Evolutionary conservation across 2,329 filamentous ascomycete species (phyloP).

Genomic region (Coniella vitis): DNA sequence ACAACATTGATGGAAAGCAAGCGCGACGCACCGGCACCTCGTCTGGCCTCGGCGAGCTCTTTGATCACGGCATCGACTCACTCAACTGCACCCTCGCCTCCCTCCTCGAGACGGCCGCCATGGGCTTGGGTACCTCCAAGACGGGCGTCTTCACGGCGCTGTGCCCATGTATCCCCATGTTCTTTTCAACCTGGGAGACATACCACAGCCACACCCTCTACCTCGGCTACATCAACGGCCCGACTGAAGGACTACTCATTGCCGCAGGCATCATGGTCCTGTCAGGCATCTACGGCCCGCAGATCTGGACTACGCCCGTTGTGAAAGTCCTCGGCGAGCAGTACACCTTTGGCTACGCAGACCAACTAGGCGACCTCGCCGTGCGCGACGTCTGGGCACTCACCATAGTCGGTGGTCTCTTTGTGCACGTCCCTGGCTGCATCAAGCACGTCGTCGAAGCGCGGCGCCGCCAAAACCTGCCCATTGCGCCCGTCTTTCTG

Average conservation of each 20-base stretch:
- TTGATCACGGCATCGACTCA: conserved; percentile 98
- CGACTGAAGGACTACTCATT: conserved; percentile 89
- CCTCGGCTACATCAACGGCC: conserved; percentile 92
- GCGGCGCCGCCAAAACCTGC: conserved; percentile 62
- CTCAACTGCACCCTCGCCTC: conserved; percentile 94
- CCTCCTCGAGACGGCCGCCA: conserved; percentile 83
- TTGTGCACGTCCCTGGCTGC: conserved; percentile 81
- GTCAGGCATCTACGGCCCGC: conserved; percentile 81
- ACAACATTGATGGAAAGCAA: conserved; percentile 98
- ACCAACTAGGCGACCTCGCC: conserved; percentile 62
- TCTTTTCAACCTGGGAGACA: conserved; percentile 99
- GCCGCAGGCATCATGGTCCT: conserved; percentile 80
- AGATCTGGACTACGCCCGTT: conserved; percentile 76
- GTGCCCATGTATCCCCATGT: conserved; percentile 92
- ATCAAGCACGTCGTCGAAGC: conserved; percentile 78
- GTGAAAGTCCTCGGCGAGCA: conserved; percentile 58
- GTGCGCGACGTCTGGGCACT: conserved; percentile 85
- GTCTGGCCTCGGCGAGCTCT: conserved; percentile 89
- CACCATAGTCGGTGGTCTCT: conserved; percentile 57
- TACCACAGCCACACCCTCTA: conserved; percentile 98
- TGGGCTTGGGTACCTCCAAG: conserved; percentile 79
- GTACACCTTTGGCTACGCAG: conserved; percentile 44
- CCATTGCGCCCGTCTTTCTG: conserved; percentile 75
- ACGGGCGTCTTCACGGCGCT: conserved; percentile 88
- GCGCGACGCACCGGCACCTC: conserved; percentile 91